Evolutionary conservation across 106 monocot species (phyloP), one percentile per base, ranked within the genome.

Genomic region (Vanilla planifolia): DNA sequence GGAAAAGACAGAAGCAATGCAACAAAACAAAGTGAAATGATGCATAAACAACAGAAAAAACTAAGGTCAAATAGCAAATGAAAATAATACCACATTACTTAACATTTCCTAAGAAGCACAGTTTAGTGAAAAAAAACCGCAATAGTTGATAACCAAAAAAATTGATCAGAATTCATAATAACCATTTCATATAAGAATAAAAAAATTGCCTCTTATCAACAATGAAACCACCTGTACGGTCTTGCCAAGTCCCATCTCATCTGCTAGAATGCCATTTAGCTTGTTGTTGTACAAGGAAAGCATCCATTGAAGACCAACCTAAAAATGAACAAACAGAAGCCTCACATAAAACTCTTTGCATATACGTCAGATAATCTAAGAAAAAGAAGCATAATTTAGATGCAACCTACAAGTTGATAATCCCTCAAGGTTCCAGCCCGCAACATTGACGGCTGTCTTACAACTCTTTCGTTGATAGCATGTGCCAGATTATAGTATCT

Each of bases 231-330:
- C 96, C 96, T 96, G 96, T 15, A 96, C 91, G 35, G 96, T 96
- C 75, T 96, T 96, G 59, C 96, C 96, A 61, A 96, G 91, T 59
- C 96, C 96, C 96, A 96, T 96, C 73, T 96, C 96, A 77, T 96
- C 96, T 58, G 96, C 96, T 64, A 96, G 72, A 85, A 96, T 96
- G 44, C 96, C 96, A 77, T 96, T 96, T 66, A 96, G 61, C 71
- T 96, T 91, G 75, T 91, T 96, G 61, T 96, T 96, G 43, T 96
- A 96, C 43, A 96, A 82, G 15, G 96, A 96, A 71, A 96, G 96
- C 96, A 96, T 96, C 96, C 96, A 96, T 40, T 96, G 91, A 28
- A 96, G 67, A 24, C 96, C 96, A 87, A 96, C 84, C 96, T 96
- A 60, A 17, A 72, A 71, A 33, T 15, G 29, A 51, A 55, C 34